These are phyloP conservation scores for Kwoniella heveanensis DNA, from an alignment of 768 basidiomycete species.

Conservation along the genomic window DNA sequence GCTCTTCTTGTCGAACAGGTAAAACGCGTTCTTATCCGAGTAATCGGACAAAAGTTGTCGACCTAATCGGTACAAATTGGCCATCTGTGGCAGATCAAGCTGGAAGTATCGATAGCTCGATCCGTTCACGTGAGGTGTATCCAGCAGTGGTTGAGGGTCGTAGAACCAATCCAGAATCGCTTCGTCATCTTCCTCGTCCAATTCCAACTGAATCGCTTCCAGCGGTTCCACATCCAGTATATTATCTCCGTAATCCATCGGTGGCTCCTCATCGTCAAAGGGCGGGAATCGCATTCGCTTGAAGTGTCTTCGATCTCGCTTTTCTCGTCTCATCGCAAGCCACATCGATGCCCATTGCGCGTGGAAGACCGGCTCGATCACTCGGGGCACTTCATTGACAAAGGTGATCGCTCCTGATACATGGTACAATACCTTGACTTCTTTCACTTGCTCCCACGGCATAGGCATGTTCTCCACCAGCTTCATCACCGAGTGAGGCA, in stretches of 20 bases:
- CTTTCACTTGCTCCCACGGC: conserved; percentile 99
- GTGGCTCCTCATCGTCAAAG: conserved; percentile 98
- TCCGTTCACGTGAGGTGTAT: conserved; percentile 88
- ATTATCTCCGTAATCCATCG: conserved; percentile 98
- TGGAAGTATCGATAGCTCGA: conserved; percentile 92
- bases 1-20: conserved; percentile 94
- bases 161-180: conserved; percentile 98
- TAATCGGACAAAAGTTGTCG: conserved; percentile 91
- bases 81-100: conserved; percentile 89
- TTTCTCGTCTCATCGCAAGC: conserved; percentile 98
- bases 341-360: conserved; percentile 99
- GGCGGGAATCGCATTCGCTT: conserved; percentile 99
- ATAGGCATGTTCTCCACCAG: conserved; percentile 96
- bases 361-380: conserved; percentile 97
- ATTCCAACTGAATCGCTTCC: conserved; percentile 94
- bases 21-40: conserved; percentile 83
- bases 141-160: conserved; percentile 89
- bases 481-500: conserved; percentile 99
- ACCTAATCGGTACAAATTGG: conserved; percentile 92
- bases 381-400: conserved; percentile 94
- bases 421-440: conserved; percentile 97
- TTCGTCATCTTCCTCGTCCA: conserved; percentile 86
- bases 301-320: conserved; percentile 96
- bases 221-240: conserved; percentile 96
- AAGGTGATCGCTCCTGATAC: conserved; percentile 99